These are phyloP conservation scores for Amphibolis antarctica DNA, from an alignment of 106 monocot species.

Conservation along the genomic window DNA sequence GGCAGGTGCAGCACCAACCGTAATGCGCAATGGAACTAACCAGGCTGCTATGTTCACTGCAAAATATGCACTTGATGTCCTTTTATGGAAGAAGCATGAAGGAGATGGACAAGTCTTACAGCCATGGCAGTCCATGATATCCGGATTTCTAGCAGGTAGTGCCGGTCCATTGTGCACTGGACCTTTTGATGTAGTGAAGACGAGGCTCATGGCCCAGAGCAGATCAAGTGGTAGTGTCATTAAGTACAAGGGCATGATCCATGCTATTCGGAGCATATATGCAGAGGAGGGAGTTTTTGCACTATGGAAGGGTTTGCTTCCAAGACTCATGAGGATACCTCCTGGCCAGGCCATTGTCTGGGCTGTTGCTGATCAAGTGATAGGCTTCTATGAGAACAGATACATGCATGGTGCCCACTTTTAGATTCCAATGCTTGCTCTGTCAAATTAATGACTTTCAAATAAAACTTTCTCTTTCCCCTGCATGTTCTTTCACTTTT, in stretches of 20 bases:
- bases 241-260: constrained; percentile 76
- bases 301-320: constrained; percentile 88
- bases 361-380: constrained; percentile 93
- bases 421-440: constrained; percentile 4
- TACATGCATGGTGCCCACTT: constrained; percentile 25
- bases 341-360: constrained; percentile 95
- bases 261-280: constrained; percentile 69
- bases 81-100: constrained; percentile 92
- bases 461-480: no score
- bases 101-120: constrained; percentile 75
- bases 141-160: constrained; percentile 84
- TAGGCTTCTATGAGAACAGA: constrained; percentile 72
- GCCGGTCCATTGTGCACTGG: constrained; percentile 85
- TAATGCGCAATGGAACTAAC: constrained; percentile 93
- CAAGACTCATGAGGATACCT: constrained; percentile 93
- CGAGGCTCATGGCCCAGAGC: constrained; percentile 89
- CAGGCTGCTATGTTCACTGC: constrained; percentile 97
- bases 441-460: no score
- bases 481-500: no score
- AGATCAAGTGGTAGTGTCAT: constrained; percentile 23
- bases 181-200: constrained; percentile 96
- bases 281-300: constrained; percentile 70
- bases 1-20: constrained; percentile 86
- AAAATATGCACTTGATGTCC: constrained; percentile 59
- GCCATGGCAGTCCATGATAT: constrained; percentile 97